Evolutionary conservation across 2,329 filamentous ascomycete species (phyloP).

Genomic region (Arthroderma sp.): DNA sequence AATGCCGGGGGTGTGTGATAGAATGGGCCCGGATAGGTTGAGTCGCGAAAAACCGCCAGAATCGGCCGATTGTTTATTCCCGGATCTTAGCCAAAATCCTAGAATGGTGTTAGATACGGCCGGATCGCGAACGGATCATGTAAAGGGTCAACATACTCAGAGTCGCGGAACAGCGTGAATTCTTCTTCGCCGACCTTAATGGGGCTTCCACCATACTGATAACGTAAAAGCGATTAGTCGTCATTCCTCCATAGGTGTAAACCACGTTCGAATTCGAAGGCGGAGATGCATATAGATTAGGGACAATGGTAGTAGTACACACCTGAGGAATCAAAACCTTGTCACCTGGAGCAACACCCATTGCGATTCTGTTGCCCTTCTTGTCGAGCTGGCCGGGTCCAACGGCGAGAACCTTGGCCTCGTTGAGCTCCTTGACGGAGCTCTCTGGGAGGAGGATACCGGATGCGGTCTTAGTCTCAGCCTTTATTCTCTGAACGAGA

Average conservation of each 20-base stretch:
- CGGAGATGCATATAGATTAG: neutral
- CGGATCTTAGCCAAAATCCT: slow-evolving; percentile 99
- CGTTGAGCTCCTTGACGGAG: slow-evolving; percentile 94
- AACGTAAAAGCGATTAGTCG: slow-evolving; percentile 2
- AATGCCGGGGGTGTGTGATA: too few species aligned
- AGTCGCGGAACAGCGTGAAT: slow-evolving; percentile 89
- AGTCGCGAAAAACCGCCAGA: too few species aligned
- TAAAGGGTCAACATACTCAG: slow-evolving; percentile 59
- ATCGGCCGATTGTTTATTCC: slow-evolving; percentile 47
- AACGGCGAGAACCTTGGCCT: slow-evolving; percentile 90
- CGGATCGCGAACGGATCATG: neutral
- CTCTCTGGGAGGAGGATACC: slow-evolving; percentile 98
- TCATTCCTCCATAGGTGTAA: slow-evolving; percentile 5
- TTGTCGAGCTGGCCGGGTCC: slow-evolving; percentile 79
- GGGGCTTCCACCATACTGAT: slow-evolving; percentile 78
- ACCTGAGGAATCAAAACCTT: slow-evolving; percentile 93
- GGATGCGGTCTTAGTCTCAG: slow-evolving; percentile 87
- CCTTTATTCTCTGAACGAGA: slow-evolving; percentile 94
- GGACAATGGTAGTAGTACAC: slow-evolving; percentile 22
- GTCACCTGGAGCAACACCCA: slow-evolving; percentile 73
- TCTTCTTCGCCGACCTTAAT: slow-evolving; percentile 98
- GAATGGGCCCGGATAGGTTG: too few species aligned
- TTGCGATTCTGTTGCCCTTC: slow-evolving; percentile 74
- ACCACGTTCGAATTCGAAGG: neutral
- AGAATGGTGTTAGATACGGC: slow-evolving; percentile 12